Evolutionary conservation across 148 eudicot species (phyloP), one percentile per base, ranked within the genome.

Genomic region (Rhododendron molle): DNA sequence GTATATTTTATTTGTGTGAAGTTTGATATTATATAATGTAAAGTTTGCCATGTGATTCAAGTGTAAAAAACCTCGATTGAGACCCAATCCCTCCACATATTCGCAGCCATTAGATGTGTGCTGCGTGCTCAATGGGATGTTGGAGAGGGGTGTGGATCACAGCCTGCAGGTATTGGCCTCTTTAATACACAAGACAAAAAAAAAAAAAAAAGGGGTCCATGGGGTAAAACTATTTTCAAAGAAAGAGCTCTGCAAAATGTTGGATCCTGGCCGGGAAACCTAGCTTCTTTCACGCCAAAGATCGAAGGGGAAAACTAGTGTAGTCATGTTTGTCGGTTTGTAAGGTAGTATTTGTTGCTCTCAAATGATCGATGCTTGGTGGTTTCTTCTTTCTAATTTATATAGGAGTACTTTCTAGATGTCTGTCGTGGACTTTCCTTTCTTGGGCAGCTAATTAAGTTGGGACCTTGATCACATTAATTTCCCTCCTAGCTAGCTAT

Each of bases 301-400:
- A n/a, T n/a, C n/a, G n/a, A 97, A 97, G 85, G 96, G 94, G 83
- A 96, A 97, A 89, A 71, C 95, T 56, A 91, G 98, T 84, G 40
- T 97, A 43, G 93, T 97, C 81, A 95, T 97, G 99, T 97, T 94
- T 91, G 99, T 97, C 38, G 99, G 99, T 89, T 91, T 97, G 82
- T 98, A 97, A 94, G 99, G 99, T 32, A 32, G 34, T 32, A 32
- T 1, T 82, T 84, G 65, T 54, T 21, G 60, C 62, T 73, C 76
- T 80, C 62, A 34, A 26, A 69, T 84, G 77, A 38, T 38, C 0
- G 0, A 65, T 77, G 28, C 12, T 87, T 62, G 85, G 78, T 83
- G 82, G 34, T 38, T 18, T n/a, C 54, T 38, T 38, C 40, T 38
- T 52, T n/a, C n/a, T n/a, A n/a, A n/a, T n/a, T n/a, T n/a, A n/a